These are phyloP conservation scores for Diversispora epigaea DNA, from an alignment of 192 early-diverging fungal genomes.

Conservation along the genomic window DNA sequence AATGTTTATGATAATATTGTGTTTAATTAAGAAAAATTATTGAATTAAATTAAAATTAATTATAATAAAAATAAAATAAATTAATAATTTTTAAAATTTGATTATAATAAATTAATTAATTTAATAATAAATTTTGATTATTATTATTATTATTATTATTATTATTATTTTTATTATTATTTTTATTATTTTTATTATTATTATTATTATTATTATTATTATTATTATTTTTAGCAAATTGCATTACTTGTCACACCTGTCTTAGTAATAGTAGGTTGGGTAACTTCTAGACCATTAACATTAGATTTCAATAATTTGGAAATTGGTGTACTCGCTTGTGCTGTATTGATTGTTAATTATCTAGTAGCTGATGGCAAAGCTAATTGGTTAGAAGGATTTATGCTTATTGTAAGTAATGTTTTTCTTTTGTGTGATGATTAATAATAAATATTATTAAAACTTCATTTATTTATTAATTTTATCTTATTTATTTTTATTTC, in stretches of 20 bases:
- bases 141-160: neutral
- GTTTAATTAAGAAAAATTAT: too few relatives aligned
- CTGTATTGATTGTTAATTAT: slow-evolving; percentile 77
- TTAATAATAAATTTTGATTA: neutral
- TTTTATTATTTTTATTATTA: neutral
- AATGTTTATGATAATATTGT: too few relatives aligned
- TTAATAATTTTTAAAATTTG: too few relatives aligned
- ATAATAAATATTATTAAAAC: neutral
- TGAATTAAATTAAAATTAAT: too few relatives aligned
- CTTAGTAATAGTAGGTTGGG: slow-evolving; percentile 80
- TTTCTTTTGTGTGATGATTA: neutral
- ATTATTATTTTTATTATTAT: too few relatives aligned
- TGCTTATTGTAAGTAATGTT: slow-evolving; percentile 68
- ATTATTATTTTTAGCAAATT: slow-evolving; percentile 67
- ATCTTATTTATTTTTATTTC: neutral
- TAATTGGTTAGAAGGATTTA: slow-evolving; percentile 91
- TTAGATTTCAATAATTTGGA: slow-evolving; percentile 83
- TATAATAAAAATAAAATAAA: too few relatives aligned
- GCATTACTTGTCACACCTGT: slow-evolving; percentile 73
- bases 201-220: neutral
- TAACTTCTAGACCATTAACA: slow-evolving; percentile 72
- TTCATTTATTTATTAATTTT: slow-evolving; percentile 47
- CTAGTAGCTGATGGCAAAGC: slow-evolving; percentile 78
- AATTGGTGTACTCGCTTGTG: slow-evolving; percentile 75
- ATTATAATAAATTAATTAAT: too few relatives aligned